Evolutionary conservation across 176 grass and related monocot genomes (phyloP).

Genomic region (Cenchrus americanus): DNA sequence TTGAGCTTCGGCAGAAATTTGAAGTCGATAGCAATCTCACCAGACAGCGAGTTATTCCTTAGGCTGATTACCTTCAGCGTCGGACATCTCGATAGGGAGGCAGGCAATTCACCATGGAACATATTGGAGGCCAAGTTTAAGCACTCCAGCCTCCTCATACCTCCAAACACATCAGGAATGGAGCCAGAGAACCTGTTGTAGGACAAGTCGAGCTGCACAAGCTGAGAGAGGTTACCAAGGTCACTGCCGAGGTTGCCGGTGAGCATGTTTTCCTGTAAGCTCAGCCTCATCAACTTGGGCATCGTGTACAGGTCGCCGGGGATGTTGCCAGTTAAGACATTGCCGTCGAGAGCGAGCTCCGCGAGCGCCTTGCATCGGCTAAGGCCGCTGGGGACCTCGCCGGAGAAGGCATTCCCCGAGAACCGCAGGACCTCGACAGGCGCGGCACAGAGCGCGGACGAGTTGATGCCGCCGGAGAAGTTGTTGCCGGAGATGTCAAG

Average conservation of each 20-base stretch:
- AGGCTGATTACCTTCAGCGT: conserved; percentile 67
- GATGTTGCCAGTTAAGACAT: conserved; percentile 59
- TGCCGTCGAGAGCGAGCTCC: conserved; percentile 69
- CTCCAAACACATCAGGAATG: conserved; percentile 79
- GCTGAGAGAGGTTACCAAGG: conserved; percentile 69
- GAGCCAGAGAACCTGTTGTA: conserved; percentile 60
- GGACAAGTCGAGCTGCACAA: conserved; percentile 72
- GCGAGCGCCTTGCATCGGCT: conserved; percentile 54
- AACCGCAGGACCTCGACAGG: conserved; percentile 60
- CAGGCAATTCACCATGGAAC: conserved; percentile 62
- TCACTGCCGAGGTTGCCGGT: conserved; percentile 42
- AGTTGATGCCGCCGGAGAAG: conserved; percentile 59
- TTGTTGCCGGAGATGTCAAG: conserved; percentile 62
- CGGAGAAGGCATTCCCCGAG: conserved; percentile 64
- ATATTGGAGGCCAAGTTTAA: conserved; percentile 58
- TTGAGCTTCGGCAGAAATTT: conserved; percentile 50
- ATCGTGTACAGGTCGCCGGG: conserved; percentile 66
- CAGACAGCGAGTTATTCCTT: conserved; percentile 72
- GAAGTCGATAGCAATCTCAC: conserved; percentile 58
- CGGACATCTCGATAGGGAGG: conserved; percentile 58
- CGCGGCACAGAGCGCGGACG: conserved; percentile 49
- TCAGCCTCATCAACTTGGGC: conserved; percentile 49
- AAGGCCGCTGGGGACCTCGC: conserved; percentile 52
- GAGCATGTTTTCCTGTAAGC: conserved; percentile 69
- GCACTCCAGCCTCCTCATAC: conserved; percentile 57